phyloP scores from a whole-genome alignment of 2,329 filamentous ascomycete genomes.

The Colletotrichum cordylinicola region DNA sequence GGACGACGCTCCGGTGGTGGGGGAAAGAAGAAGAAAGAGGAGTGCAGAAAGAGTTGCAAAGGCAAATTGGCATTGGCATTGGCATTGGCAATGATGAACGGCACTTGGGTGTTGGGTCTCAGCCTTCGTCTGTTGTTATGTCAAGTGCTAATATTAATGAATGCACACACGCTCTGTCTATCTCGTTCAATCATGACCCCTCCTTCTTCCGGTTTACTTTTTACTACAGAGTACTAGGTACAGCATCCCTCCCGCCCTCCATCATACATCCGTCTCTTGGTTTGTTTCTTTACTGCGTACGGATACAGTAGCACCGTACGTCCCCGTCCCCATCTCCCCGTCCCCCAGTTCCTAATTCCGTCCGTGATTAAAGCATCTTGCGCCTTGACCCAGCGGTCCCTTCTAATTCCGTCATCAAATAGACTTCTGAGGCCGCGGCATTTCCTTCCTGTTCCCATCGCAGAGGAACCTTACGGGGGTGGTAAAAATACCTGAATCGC shows the following conservation, averaged over 20 bases:
- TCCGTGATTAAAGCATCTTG: background rate
- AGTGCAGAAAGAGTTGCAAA: background rate
- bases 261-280: background rate
- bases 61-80: background rate
- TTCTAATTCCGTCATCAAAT: slow-evolving; percentile 17
- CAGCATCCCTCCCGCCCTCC: background rate
- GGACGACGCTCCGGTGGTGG: background rate
- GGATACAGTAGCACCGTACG: too few relatives aligned
- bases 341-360: background rate
- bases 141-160: background rate
- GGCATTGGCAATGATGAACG: background rate
- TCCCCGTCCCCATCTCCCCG: background rate
- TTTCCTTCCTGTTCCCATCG: background rate
- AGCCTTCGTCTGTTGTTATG: background rate
- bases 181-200: background rate
- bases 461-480: background rate
- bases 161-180: background rate
- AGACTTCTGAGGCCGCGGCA: background rate
- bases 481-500: background rate
- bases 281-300: background rate
- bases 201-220: background rate
- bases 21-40: background rate
- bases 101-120: background rate
- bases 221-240: background rate
- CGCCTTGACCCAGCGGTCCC: background rate